Evolutionary conservation across 176 grass and related monocot species (phyloP), one percentile per base, ranked within the genome.

Genomic region (Oryza glumipatula): DNA sequence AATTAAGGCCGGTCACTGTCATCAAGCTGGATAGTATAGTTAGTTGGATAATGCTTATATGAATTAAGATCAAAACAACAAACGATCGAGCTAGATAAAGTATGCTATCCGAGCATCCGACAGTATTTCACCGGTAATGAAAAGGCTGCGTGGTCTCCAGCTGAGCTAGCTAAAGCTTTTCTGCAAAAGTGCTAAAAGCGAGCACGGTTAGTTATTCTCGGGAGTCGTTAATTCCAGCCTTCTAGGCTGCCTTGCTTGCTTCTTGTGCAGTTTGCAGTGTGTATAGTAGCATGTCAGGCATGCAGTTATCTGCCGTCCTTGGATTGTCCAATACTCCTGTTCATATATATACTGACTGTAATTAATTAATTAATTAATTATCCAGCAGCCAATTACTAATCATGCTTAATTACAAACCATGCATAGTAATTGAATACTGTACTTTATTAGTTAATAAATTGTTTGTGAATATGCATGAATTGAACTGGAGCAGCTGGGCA

Each of bases 201-300:
- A 38, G 73, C 79, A 77, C 65, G 79, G 88, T 90, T 90, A 82
- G 88, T 90, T 90, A 86, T 90, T 69, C 74, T 90, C 28, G 88
- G 88, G 79, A 45, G 26, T n/a, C 39, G 84, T 60, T n/a, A 30
- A 79, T 67, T 90, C 73, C 73, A 61, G 77, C 85, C 70, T 12
- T 67, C 39, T 7, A 85, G 61, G 46, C 61, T 76, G 23, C 72
- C 11, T 69, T 76, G 79, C 64, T 82, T 87, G 71, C 64, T 82
- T 87, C 58, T 67, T 86, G 58, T 63, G 58, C 58, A 63, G 58
- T 63, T 63, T 23, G 21, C 8, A 23, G 58, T 63, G n/a, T 67
- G 23, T 32, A 32, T 32, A 32, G 30, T 8, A 44, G 43, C 43
- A 73, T 54, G 26, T 54, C 83, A 77, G 44, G 46, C 32, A 72